A percentile compares a stretch with the other conserved stretches of the same genome.
phyloP scores from a whole-genome alignment of 139 green algal species.

The Microglena sp. region DNA sequence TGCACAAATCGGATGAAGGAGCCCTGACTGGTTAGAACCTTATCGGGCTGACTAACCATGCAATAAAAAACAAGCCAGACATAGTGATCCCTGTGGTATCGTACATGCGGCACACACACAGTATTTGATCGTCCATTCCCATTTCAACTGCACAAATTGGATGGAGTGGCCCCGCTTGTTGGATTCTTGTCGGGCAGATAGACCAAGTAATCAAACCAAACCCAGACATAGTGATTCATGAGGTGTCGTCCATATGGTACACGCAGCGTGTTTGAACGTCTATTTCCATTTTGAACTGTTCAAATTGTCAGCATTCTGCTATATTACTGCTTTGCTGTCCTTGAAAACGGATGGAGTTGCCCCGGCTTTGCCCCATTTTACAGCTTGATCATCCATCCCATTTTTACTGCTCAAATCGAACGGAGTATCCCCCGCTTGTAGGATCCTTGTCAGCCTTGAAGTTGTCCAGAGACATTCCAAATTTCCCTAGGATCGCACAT shows the following conservation, averaged over 20 bases:
- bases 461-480: slow-evolving; percentile 92
- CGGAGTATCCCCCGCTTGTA: slow-evolving; percentile 77
- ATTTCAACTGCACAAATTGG: slow-evolving; percentile 74
- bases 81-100: too few relatives aligned
- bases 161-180: slow-evolving; percentile 83
- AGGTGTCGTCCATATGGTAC: too few relatives aligned
- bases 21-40: too few relatives aligned
- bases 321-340: too few relatives aligned
- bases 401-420: slow-evolving; percentile 75
- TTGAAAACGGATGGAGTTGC: slow-evolving; percentile 89
- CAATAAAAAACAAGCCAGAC: too few relatives aligned
- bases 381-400: background rate
- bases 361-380: slow-evolving; percentile 23
- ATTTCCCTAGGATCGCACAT: slow-evolving; percentile 90
- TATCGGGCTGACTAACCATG: too few relatives aligned
- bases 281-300: slow-evolving; percentile 43
- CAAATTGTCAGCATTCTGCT: too few relatives aligned
- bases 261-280: too few relatives aligned
- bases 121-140: too few relatives aligned
- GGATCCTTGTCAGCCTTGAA: slow-evolving; percentile 96
- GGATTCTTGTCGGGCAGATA: slow-evolving; percentile 95
- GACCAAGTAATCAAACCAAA: slow-evolving; percentile 91
- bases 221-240: too few relatives aligned
- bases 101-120: too few relatives aligned
- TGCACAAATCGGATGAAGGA: too few relatives aligned